These are phyloP conservation scores for Saitoella complicata DNA, from an alignment of 805 yeast genomes.

Conservation along the genomic window DNA sequence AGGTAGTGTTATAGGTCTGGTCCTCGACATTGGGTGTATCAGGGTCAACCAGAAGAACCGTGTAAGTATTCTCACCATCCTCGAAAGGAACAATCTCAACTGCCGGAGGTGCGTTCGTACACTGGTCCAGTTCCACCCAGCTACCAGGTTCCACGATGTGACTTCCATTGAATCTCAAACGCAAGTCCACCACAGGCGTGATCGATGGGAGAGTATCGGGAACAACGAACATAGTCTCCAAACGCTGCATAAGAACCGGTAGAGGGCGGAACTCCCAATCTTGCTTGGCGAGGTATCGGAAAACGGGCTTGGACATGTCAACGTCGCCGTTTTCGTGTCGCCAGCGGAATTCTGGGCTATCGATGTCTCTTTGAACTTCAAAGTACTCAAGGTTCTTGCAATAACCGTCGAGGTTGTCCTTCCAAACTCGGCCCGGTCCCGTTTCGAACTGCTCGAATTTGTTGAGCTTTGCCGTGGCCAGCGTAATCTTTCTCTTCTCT, in stretches of 20 bases:
- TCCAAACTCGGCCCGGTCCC: no score
- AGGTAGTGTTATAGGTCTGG: constrained; percentile 53
- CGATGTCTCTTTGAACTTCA: constrained; percentile 26
- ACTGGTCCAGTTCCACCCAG: constrained; percentile 18
- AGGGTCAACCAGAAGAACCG: constrained; percentile 74
- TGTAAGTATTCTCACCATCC: constrained; percentile 38
- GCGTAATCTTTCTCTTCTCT: no score
- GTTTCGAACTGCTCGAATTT: no score
- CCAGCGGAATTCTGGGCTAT: constrained; percentile 73
- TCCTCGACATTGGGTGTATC: constrained; percentile 65
- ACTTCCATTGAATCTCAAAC: constrained; percentile 57
- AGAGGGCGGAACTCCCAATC: constrained; percentile 58
- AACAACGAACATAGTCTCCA: constrained; percentile 68
- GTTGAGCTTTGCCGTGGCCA: no score
- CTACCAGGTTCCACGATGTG: constrained; percentile 3
- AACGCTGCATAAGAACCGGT: constrained; percentile 78
- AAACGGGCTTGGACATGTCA: constrained; percentile 67
- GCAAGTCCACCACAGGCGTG: constrained; percentile 61
- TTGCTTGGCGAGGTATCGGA: constrained; percentile 46
- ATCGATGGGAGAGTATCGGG: constrained; percentile 92
- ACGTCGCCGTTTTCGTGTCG: constrained; percentile 37
- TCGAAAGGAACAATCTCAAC: constrained; percentile 58
- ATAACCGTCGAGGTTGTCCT: no score
- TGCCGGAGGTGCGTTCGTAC: constrained; percentile 68
- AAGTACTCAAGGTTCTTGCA: no score